These are phyloP conservation scores for Kickxella alabastrina DNA, from an alignment of 192 early-diverging fungal species.

Conservation along the genomic window DNA sequence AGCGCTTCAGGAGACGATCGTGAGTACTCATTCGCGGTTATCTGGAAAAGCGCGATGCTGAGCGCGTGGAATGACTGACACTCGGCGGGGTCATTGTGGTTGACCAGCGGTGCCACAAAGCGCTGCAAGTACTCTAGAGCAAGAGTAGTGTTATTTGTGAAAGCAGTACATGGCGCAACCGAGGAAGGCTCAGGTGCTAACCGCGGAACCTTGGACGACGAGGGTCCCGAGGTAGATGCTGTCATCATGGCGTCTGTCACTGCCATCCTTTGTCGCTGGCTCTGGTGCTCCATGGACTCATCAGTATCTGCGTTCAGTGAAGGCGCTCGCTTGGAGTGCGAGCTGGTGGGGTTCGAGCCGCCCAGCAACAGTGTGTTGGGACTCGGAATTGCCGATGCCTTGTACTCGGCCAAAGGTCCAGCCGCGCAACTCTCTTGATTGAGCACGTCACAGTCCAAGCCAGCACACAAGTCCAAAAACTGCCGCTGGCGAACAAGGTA, in stretches of 20 bases:
- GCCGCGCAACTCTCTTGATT: too few relatives aligned
- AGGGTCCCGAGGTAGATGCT: background rate
- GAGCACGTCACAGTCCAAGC: conserved; percentile 4
- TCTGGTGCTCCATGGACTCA: conserved; percentile 2
- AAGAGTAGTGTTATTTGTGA: conserved; percentile 13
- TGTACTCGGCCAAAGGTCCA: conserved; percentile 9
- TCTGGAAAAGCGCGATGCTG: conserved; percentile 47
- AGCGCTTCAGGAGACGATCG: conserved; percentile 8
- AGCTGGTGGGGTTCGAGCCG: conserved; percentile 7
- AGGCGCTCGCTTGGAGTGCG: conserved; percentile 7
- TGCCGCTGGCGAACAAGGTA: conserved; percentile 78
- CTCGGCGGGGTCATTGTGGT: conserved; percentile 50
- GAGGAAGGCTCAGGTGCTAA: background rate
- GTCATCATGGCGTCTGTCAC: background rate
- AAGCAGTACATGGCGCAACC: background rate
- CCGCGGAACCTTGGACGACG: background rate
- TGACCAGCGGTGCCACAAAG: conserved; percentile 65
- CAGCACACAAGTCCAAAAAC: conserved; percentile 75
- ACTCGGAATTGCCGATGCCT: conserved; percentile 46
- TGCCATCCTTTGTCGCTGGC: conserved; percentile 16
- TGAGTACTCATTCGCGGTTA: background rate
- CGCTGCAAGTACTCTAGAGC: conserved; percentile 80
- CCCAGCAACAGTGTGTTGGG: conserved; percentile 23
- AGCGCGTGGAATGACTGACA: conserved; percentile 42
- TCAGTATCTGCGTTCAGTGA: conserved; percentile 2